Base-by-base conservation (phyloP, 805 yeast genomes). In the Lachancea quebecensis region DNA sequence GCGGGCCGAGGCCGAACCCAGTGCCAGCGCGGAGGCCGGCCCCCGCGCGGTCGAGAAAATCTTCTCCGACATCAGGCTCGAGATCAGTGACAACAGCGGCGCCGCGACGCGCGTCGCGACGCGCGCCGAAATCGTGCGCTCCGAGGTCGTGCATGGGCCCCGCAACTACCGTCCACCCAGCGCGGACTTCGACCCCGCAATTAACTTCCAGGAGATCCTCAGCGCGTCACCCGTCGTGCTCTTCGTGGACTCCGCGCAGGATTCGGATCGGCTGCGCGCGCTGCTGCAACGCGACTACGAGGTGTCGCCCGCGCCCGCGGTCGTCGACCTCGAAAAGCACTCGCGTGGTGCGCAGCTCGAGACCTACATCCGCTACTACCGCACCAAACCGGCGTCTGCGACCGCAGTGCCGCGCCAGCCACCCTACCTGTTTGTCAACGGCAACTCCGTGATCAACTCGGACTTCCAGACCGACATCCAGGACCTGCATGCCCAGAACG, bases 311-410 rank as follows among this genome's bases (percentile, higher is more conserved):
- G 69, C 72, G 30, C 90, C 88, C 1, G 62, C 72, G 6, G 72
- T 84, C 44, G 87, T 87, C n/a, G 96, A 88, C 59, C 70, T 88
- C 42, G 95, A 88, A 62, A 72, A 72, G 56, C 95, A 87, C 62
- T 70, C 73, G 37, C 72, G 84, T 57, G 96, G 96, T 2, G 62
- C 68, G 2, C 82, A 75, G 51, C 71, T 89, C 48, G 95, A 88
- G 65, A 75, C 70, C 15, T 82, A 81, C 62, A 72, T 88, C 47
- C 46, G 38, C 31, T 18, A 37, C 15, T 8, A 18, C 36, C 31
- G 30, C 14, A 27, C 36, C 15, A 27, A 42, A 32, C 41, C 38
- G 3, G 14, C 28, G 25, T 21, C 25, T 5, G 17, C 41, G 14
- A 34, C 15, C 30, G 32, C 18, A 7, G 32, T n/a, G 11, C 9